Evolutionary conservation across 2,329 filamentous ascomycete genomes (phyloP).

Genomic region (Penicillium sumatraense): DNA sequence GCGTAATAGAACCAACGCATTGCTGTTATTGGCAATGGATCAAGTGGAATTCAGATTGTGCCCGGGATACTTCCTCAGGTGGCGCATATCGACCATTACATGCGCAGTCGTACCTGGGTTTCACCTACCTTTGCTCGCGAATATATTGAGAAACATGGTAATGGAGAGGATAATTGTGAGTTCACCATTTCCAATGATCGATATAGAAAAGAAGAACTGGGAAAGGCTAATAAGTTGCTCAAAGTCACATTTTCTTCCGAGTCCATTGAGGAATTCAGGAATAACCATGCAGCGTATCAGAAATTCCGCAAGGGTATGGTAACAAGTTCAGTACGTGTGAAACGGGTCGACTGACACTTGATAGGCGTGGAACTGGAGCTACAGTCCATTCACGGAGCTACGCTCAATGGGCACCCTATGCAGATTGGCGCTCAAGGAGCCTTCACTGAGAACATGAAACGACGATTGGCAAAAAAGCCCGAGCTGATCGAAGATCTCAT

Average conservation of each 20-base stretch:
- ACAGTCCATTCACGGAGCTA: constrained; percentile 37
- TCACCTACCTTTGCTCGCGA: constrained; percentile 33
- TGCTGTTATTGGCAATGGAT: constrained; percentile 45
- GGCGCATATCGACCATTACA: constrained; percentile 41
- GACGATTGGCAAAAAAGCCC: constrained; percentile 38
- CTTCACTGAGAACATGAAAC: constrained; percentile 40
- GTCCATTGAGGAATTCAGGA: constrained; percentile 38
- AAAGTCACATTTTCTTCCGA: constrained; percentile 37
- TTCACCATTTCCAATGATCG: not conserved
- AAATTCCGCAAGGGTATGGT: constrained; percentile 39
- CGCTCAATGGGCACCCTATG: constrained; percentile 33
- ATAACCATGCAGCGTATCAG: constrained; percentile 35
- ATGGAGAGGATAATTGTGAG: constrained; percentile 36
- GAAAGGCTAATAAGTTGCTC: not conserved
- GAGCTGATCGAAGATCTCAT: constrained; percentile 42
- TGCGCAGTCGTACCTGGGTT: constrained; percentile 39
- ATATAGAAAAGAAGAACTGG: not conserved
- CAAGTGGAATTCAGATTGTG: constrained; percentile 48
- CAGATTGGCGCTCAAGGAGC: constrained; percentile 28
- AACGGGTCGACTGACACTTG: not conserved
- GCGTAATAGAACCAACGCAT: constrained; percentile 35
- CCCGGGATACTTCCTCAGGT: constrained; percentile 47
- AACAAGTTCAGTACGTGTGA: not conserved
- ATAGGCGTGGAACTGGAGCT: constrained; percentile 37
- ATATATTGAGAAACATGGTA: constrained; percentile 32